Percentiles rank a stretch among this genome's conserved stretches.
Evolutionary conservation across 148 eudicot genomes (phyloP).

Genomic region (Rhododendron kiyosumense): DNA sequence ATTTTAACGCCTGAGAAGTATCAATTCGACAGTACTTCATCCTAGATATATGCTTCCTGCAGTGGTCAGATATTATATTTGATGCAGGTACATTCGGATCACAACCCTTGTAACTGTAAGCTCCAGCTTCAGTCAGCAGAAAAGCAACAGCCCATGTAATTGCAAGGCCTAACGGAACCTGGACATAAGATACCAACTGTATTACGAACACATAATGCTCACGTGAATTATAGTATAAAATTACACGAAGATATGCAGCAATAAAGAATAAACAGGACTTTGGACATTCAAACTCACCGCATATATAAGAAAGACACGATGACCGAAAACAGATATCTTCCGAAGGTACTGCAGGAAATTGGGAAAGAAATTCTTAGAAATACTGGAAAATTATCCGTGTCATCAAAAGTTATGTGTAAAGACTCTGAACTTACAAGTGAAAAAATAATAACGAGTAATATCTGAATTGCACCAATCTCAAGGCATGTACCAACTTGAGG

Average conservation of each 20-base stretch:
- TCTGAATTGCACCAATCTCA: slow-evolving; percentile 92
- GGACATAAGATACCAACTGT: slow-evolving; percentile 8
- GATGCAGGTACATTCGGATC: slow-evolving; percentile 75
- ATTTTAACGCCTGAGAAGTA: slow-evolving; percentile 78
- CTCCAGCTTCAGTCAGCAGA: slow-evolving; percentile 90
- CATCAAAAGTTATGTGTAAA: not conserved
- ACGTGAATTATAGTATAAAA: not conserved
- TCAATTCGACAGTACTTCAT: slow-evolving; percentile 89
- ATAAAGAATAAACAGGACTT: slow-evolving; percentile 1
- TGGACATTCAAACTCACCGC: slow-evolving; percentile 59
- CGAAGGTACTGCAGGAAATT: slow-evolving; percentile 81
- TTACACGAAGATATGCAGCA: not conserved
- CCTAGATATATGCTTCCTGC: slow-evolving; percentile 70
- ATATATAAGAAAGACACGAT: slow-evolving; percentile 89
- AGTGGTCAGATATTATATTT: slow-evolving; percentile 75
- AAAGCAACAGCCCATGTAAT: slow-evolving; percentile 87
- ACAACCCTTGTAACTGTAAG: slow-evolving; percentile 80
- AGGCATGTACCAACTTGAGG: slow-evolving; percentile 89
- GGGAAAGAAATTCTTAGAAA: not conserved
- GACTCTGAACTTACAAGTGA: slow-evolving; percentile 74
- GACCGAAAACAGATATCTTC: slow-evolving; percentile 83
- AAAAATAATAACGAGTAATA: slow-evolving; percentile 73
- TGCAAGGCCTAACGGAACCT: slow-evolving; percentile 91
- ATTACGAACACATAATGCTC: not conserved
- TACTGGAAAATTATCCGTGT: not conserved